phyloP scores from a whole-genome alignment of 805 yeast species.

The Ogataea trehalophila region DNA sequence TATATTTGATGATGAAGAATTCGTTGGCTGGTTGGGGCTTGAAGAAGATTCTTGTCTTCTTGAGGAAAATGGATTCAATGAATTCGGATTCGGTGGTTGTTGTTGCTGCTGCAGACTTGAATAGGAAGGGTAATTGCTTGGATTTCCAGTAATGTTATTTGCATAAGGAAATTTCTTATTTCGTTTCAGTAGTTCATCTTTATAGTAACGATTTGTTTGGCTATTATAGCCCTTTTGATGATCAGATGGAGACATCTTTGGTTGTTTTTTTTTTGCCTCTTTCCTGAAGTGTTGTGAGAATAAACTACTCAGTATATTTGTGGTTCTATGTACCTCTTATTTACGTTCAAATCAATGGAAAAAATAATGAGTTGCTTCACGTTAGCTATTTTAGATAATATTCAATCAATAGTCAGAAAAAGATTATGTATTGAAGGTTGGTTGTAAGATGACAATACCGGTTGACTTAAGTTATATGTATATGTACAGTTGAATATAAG shows the following conservation, averaged over 20 bases:
- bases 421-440: too few relatives aligned
- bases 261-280: neutral
- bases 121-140: neutral
- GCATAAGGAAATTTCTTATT: conserved; percentile 19
- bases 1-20: neutral
- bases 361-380: too few relatives aligned
- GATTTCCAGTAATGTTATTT: conserved; percentile 11
- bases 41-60: conserved; percentile 18
- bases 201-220: conserved; percentile 17
- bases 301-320: too few relatives aligned
- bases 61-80: conserved; percentile 30
- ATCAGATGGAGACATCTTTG: conserved; percentile 19
- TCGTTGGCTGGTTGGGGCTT: neutral
- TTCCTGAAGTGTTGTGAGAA: neutral
- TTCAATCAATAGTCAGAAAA: too few relatives aligned
- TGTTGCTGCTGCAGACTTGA: conserved; percentile 2
- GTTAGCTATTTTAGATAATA: too few relatives aligned
- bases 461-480: too few relatives aligned
- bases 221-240: conserved; percentile 16
- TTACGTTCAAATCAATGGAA: too few relatives aligned
- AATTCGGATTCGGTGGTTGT: conserved; percentile 11
- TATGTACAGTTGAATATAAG: too few relatives aligned
- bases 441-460: too few relatives aligned
- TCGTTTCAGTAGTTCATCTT: conserved; percentile 22
- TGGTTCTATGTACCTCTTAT: too few relatives aligned